Conservation (phyloP, 768 basidiomycete species). For the Dictyophora rubrovolvata region DNA sequence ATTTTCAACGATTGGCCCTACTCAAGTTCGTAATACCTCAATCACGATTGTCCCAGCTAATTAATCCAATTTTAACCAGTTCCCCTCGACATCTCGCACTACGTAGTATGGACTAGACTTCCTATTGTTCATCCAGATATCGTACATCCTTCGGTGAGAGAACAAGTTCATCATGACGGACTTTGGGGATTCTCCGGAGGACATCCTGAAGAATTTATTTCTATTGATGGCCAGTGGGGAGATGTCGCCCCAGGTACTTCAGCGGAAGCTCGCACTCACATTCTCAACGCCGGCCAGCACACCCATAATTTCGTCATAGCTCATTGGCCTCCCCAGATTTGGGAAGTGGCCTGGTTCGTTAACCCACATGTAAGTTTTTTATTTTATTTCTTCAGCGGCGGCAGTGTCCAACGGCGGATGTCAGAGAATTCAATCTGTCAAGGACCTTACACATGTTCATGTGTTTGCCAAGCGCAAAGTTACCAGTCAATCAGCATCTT, state of each 20-base stretch:
- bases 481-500: not conserved
- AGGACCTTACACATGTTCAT: slow-evolving; percentile 74
- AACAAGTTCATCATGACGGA: slow-evolving; percentile 61
- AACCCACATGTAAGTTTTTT: slow-evolving; percentile 66
- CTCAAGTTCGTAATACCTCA: slow-evolving; percentile 39
- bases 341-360: slow-evolving; percentile 90
- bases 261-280: slow-evolving; percentile 2
- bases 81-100: slow-evolving; percentile 63
- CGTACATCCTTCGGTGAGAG: slow-evolving; percentile 3
- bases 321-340: slow-evolving; percentile 60
- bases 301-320: slow-evolving; percentile 53
- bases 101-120: slow-evolving; percentile 66
- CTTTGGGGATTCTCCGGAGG: slow-evolving; percentile 70
- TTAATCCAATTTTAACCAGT: slow-evolving; percentile 27
- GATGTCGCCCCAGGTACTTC: slow-evolving; percentile 14
- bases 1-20: slow-evolving; percentile 87
- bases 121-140: slow-evolving; percentile 53
- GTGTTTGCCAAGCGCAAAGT: slow-evolving; percentile 63
- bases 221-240: not conserved
- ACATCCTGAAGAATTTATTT: slow-evolving; percentile 48
- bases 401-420: slow-evolving; percentile 8
- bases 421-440: slow-evolving; percentile 75
- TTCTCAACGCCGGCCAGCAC: slow-evolving; percentile 37
- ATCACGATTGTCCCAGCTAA: not conserved
- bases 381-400: not conserved